Conservation (phyloP, 805 yeast species). For the Saccharomycopsis microspora region DNA sequence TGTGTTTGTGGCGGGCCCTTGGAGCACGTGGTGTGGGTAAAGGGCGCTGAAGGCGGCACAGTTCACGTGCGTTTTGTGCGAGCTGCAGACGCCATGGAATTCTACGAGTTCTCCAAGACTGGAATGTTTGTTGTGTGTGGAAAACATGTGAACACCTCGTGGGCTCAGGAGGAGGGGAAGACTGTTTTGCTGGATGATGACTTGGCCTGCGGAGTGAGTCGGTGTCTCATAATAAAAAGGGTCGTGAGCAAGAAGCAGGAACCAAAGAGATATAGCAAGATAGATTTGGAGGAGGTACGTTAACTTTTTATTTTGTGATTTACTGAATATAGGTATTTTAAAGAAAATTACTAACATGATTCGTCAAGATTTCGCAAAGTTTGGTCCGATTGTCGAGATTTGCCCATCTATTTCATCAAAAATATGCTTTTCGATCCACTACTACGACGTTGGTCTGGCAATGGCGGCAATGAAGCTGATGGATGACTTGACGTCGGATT, state of each 20-base stretch:
- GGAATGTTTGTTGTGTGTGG: constrained; percentile 56
- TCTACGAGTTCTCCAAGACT: constrained; percentile 38
- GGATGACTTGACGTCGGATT: constrained; percentile 1
- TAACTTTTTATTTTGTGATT: no score
- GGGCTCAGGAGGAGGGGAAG: background rate
- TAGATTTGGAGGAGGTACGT: no score
- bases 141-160: constrained; percentile 1
- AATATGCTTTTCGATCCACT: constrained; percentile 50
- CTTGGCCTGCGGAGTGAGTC: constrained; percentile 28
- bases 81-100: constrained; percentile 41
- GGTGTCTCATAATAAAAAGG: constrained; percentile 41
- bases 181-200: background rate
- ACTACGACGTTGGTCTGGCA: constrained; percentile 46
- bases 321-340: no score
- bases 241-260: background rate
- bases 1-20: constrained; percentile 59
- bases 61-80: constrained; percentile 36
- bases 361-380: constrained; percentile 35
- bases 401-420: constrained; percentile 58
- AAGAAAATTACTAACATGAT: no score
- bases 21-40: constrained; percentile 31
- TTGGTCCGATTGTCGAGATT: constrained; percentile 52
- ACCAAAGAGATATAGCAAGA: background rate
- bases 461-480: constrained; percentile 39
- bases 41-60: constrained; percentile 20